Conservation (phyloP, 257 asterid species). For the Primulina eburnea region DNA sequence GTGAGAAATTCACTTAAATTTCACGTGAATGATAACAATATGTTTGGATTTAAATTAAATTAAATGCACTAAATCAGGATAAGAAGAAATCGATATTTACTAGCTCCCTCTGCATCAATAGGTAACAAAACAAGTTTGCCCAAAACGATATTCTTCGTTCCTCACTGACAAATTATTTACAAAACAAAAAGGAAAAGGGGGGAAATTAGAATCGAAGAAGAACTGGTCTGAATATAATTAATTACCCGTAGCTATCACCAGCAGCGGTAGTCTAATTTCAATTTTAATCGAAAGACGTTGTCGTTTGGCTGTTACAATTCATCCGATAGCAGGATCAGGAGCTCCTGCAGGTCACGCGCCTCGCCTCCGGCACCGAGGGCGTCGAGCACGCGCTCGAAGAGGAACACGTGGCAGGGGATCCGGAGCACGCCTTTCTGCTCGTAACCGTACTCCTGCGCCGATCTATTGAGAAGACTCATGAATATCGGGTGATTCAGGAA, state of each 20-base stretch:
- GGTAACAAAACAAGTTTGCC: neutral
- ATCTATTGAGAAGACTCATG: neutral
- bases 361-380: neutral
- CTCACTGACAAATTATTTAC: neutral
- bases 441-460: constrained; percentile 7
- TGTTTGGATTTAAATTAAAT: too few relatives aligned
- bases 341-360: neutral
- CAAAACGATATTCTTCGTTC: neutral
- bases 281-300: neutral
- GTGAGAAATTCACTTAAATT: neutral
- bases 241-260: neutral
- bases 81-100: too few relatives aligned
- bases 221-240: neutral
- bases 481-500: neutral
- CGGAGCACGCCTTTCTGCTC: constrained; percentile 1
- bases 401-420: constrained; percentile 11
- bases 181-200: neutral
- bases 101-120: too few relatives aligned
- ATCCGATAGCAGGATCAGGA: neutral
- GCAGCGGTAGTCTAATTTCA: neutral
- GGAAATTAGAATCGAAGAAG: neutral
- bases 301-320: neutral
- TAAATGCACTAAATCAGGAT: too few relatives aligned
- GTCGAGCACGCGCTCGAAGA: constrained; percentile 4
- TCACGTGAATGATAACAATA: too few relatives aligned